Evolutionary conservation across 768 basidiomycete genomes (phyloP), one percentile per base, ranked within the genome.

Genomic region (Suillus cothurnatus): DNA sequence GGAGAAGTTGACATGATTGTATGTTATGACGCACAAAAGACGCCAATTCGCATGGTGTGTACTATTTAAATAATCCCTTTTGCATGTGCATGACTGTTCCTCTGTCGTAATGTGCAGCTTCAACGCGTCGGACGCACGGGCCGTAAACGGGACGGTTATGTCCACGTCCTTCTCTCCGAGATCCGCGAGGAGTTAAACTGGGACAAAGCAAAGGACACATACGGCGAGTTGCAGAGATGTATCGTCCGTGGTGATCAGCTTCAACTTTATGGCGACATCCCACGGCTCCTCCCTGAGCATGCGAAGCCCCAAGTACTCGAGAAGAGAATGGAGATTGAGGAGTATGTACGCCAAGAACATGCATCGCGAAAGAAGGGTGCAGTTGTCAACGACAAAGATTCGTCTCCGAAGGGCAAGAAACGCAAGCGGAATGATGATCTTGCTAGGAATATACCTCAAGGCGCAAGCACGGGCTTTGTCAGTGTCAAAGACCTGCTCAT

Each of bases 101-200:
- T 8, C 21, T 62, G 12, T 63, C 38, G 32, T 39, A 34, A 58
- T 39, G 59, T 39, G 11, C 71, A 99, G 96, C 86, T 99, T 23
- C 97, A 99, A 86, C 91, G 97, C 23, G 86, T 97, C 61, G 97
- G 97, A 58, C 86, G 97, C 62, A 98, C 97, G 0, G 97, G 97
- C 15, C 92, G 97, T 56, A 95, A 95, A 76, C 87, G 94, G 41
- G 86, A 88, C 53, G 97, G 97, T 11, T 80, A 85, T 55, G 92
- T 99, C n/a, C 92, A 96, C 71, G 92, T 96, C 14, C 82, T 99
- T 23, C 88, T 98, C 69, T 88, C 95, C 7, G 92, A 97, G 76
- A 87, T 88, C 36, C 89, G 96, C 28, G 97, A 99, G 78, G 95
- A 99, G 71, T 73, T 81, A 57, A 97, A 97, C 71, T 92, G 95